phyloP scores from a whole-genome alignment of 1,139 yeast species.

The Candida sp. region DNA sequence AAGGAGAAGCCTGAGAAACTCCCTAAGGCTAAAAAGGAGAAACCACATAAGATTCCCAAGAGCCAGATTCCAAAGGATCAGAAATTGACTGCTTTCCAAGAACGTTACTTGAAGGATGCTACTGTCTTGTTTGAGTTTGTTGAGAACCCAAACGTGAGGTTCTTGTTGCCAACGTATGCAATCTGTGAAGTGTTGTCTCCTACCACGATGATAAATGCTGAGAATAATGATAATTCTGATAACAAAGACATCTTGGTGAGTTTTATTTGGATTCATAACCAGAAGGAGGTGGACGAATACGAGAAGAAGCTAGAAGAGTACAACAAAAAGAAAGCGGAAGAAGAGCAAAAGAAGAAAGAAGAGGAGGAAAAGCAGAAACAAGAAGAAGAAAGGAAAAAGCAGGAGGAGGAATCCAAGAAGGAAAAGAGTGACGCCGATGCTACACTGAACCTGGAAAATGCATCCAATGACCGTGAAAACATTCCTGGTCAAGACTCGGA shows the following conservation, averaged over 20 bases:
- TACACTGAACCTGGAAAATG: neutral
- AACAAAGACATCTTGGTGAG: slow-evolving; percentile 63
- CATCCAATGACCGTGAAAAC: neutral
- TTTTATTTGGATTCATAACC: slow-evolving; percentile 62
- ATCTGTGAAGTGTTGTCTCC: slow-evolving; percentile 63
- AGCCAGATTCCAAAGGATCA: slow-evolving; percentile 41
- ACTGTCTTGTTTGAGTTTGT: slow-evolving; percentile 83
- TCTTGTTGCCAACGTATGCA: slow-evolving; percentile 73
- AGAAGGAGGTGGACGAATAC: slow-evolving; percentile 50
- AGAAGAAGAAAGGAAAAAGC: slow-evolving; percentile 55
- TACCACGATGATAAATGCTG: slow-evolving; percentile 20
- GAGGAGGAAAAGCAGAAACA: slow-evolving; percentile 23
- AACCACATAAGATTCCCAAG: slow-evolving; percentile 19
- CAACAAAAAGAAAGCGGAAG: slow-evolving; percentile 26
- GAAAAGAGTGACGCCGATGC: slow-evolving; percentile 12
- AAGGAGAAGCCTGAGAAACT: slow-evolving; percentile 25
- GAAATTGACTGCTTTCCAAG: slow-evolving; percentile 77
- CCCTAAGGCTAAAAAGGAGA: slow-evolving; percentile 24
- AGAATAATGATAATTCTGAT: slow-evolving; percentile 31
- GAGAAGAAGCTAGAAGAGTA: slow-evolving; percentile 41
- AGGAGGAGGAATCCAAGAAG: slow-evolving; percentile 16
- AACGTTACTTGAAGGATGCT: slow-evolving; percentile 67
- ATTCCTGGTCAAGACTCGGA: neutral
- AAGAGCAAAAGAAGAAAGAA: slow-evolving; percentile 12
- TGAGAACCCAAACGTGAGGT: slow-evolving; percentile 81